These are phyloP conservation scores for Salix dunnii DNA, from an alignment of 345 rosid species.

Conservation along the genomic window DNA sequence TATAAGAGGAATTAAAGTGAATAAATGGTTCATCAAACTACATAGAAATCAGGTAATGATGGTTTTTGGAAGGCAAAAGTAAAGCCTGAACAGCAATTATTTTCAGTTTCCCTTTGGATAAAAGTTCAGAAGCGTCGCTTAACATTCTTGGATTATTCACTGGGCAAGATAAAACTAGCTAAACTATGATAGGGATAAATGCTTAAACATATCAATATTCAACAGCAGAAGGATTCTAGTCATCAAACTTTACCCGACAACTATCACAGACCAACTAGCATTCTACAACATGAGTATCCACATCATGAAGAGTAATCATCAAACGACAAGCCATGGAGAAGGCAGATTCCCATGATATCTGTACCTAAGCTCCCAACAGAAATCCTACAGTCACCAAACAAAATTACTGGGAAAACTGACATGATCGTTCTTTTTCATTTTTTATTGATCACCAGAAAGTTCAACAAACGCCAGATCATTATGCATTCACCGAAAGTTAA, in stretches of 20 bases:
- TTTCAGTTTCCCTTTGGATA: background rate
- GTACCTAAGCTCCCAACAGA: conserved; percentile 79
- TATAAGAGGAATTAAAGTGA: background rate
- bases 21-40: background rate
- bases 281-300: conserved; percentile 72
- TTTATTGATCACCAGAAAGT: background rate
- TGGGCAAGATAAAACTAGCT: background rate
- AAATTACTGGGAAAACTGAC: background rate
- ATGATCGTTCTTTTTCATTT: background rate
- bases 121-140: background rate
- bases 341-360: conserved; percentile 62
- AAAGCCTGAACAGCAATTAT: background rate
- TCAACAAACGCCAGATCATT: background rate
- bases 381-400: conserved; percentile 47
- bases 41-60: background rate
- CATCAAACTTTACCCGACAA: conserved; percentile 51
- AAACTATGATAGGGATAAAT: background rate
- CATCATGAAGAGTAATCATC: conserved; percentile 87
- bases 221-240: background rate
- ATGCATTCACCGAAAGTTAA: background rate
- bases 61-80: background rate
- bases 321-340: conserved; percentile 58
- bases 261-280: conserved; percentile 89
- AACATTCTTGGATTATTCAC: background rate
- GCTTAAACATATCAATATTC: background rate